Conservation (phyloP, 164 flowering plant genomes). For the Houttuynia cordata region DNA sequence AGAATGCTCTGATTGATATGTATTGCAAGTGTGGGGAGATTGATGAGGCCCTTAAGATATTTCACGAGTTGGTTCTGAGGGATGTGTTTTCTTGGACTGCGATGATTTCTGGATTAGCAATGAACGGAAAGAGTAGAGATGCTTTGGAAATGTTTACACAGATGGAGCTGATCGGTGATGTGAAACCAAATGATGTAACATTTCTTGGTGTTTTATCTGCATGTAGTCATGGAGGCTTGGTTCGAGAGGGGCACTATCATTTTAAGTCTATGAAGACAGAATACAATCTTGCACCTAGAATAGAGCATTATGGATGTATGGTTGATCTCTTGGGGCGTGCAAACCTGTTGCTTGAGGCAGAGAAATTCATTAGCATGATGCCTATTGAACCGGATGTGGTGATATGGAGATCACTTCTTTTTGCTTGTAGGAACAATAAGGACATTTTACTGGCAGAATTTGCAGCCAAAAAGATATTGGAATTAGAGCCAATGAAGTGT, state of each 20-base stretch:
- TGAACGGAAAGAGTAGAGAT: slow-evolving; percentile 18
- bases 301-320: slow-evolving; percentile 28
- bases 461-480: slow-evolving; percentile 15
- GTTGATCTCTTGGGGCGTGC: slow-evolving; percentile 34
- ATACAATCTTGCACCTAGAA: slow-evolving; percentile 17
- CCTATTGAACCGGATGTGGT: slow-evolving; percentile 28
- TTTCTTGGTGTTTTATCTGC: slow-evolving; percentile 26
- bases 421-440: slow-evolving; percentile 16
- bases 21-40: slow-evolving; percentile 30
- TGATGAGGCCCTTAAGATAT: slow-evolving; percentile 18
- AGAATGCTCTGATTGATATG: slow-evolving; percentile 32
- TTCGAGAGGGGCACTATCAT: slow-evolving; percentile 15
- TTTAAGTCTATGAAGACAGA: slow-evolving; percentile 14
- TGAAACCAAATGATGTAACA: slow-evolving; percentile 24
- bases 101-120: slow-evolving; percentile 28
- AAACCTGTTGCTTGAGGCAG: slow-evolving; percentile 19
- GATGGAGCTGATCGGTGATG: slow-evolving; percentile 15
- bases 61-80: slow-evolving; percentile 10
- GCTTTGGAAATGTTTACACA: slow-evolving; percentile 18
- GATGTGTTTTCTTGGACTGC: slow-evolving; percentile 27
- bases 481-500: slow-evolving; percentile 21
- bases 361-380: slow-evolving; percentile 14
- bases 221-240: slow-evolving; percentile 30
- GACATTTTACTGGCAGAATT: slow-evolving; percentile 20
- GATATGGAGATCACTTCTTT: slow-evolving; percentile 26